Base-by-base conservation (phyloP, 305 asterid species). In the Fraxinus nigra region DNA sequence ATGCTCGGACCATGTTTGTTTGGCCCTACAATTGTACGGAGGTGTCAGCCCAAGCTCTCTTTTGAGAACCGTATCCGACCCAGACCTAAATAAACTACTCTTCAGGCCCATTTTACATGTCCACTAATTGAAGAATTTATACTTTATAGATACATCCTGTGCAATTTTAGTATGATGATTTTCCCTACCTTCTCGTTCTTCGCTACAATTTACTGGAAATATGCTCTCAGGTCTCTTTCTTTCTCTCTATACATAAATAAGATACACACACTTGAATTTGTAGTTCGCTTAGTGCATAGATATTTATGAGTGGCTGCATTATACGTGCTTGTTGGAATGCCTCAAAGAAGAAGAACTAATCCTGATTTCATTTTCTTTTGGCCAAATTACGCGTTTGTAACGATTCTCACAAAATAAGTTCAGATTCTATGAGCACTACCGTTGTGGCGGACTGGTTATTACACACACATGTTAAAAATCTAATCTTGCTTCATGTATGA, bases 311-410 rank as follows among this genome's bases (percentile, higher is more conserved):
- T 8, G 6, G 37, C 46, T 78, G 61, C 51, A 51, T 51, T 18
- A 34, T 72, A 87, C 89, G 28, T 85, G 91, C 38, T 85, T 75
- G 88, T 83, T 75, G 56, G 85, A 88, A 85, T 37, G 79, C 89
- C 88, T 74, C 78, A 35, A 11, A 13, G 24, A 11, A 26, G 35
- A 67, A 10, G 33, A 81, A 73, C 18, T 30, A 40, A 32, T 54
- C 75, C 30, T 14, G 70, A 46, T 59, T 69, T 54, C 63, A 46
- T 75, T 67, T 24, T 30, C 32, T 80, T 67, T 67, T 4, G 18
- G 8, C 6, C 33, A 28, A 28, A 14, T 67, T 26, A 26, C 18
- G 18, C 33, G 18, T 10, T 30, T 28, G 18, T 8, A 26, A 26
- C 16, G 74, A 28, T 28, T 30, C 35, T 67, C 18, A 11, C 7